phyloP scores from a whole-genome alignment of 768 basidiomycete genomes.

The Leccinum disarticulatum region DNA sequence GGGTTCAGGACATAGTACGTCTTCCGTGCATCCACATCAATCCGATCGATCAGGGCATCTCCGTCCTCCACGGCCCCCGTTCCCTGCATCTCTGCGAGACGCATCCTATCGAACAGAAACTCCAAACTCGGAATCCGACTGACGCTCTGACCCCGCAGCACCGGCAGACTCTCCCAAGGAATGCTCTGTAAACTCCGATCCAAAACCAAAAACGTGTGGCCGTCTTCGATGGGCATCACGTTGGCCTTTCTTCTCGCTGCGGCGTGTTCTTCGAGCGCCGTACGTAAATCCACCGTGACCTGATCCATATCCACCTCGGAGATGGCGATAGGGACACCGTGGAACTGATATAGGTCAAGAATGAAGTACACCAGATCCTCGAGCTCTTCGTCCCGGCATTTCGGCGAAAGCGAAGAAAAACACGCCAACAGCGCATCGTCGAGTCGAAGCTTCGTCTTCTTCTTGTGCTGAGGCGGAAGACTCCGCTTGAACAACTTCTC shows the following conservation, averaged over 20 bases:
- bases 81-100: conserved; percentile 52
- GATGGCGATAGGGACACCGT: conserved; percentile 83
- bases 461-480: conserved; percentile 59
- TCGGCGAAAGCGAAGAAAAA: conserved; percentile 79
- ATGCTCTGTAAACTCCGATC: conserved; percentile 87
- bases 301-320: conserved; percentile 92
- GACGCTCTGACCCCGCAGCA: conserved; percentile 78
- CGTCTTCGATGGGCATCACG: conserved; percentile 40
- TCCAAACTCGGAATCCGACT: conserved; percentile 90
- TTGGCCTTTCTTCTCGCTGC: conserved; percentile 35
- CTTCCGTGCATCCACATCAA: conserved; percentile 61
- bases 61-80: conserved; percentile 6
- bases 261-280: conserved; percentile 71
- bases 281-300: conserved; percentile 82
- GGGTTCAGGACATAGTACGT: conserved; percentile 90
- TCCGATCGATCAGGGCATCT: conserved; percentile 41
- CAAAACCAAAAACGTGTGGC: conserved; percentile 84
- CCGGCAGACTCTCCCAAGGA: conserved; percentile 95
- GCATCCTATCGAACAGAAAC: conserved; percentile 83
- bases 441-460: conserved; percentile 55
- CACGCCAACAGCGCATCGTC: conserved; percentile 80
- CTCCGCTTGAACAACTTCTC: conserved; percentile 75
- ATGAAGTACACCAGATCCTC: conserved; percentile 95
- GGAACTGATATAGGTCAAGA: conserved; percentile 91
- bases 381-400: conserved; percentile 88